Conservation (phyloP, 2,329 filamentous ascomycete genomes). For the Alternaria gaisen region DNA sequence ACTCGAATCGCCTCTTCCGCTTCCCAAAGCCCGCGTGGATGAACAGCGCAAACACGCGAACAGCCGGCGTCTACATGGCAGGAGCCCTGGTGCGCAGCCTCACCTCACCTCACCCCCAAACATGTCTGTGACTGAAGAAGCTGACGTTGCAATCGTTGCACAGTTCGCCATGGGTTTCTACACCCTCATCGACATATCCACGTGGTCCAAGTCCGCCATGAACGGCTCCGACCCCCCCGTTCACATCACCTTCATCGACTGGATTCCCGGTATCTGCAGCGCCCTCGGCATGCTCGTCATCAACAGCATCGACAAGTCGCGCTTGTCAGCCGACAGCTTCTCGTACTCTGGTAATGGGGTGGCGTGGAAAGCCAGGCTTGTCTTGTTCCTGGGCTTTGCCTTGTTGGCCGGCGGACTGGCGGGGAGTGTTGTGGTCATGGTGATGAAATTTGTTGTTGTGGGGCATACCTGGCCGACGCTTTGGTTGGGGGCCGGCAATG, state of each 20-base stretch:
- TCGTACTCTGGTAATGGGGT: slow-evolving; percentile 71
- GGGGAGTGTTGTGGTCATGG: slow-evolving; percentile 72
- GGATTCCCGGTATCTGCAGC: slow-evolving; percentile 76
- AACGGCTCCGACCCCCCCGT: slow-evolving; percentile 65
- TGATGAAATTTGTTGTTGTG: slow-evolving; percentile 72
- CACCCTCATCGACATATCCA: slow-evolving; percentile 72
- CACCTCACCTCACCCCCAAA: background rate
- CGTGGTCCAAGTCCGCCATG: slow-evolving; percentile 68
- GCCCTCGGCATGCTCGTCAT: slow-evolving; percentile 76
- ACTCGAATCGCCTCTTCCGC: slow-evolving; percentile 67
- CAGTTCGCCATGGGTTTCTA: slow-evolving; percentile 76
- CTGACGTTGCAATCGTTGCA: too few species aligned
- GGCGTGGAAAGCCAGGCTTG: slow-evolving; percentile 74
- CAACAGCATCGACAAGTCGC: slow-evolving; percentile 75
- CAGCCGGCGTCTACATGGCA: slow-evolving; percentile 71
- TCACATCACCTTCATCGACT: slow-evolving; percentile 75
- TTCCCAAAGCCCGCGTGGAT: slow-evolving; percentile 73
- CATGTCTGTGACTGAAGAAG: too few species aligned
- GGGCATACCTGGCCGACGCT: slow-evolving; percentile 68
- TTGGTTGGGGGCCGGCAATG: slow-evolving; percentile 73
- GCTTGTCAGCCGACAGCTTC: slow-evolving; percentile 70
- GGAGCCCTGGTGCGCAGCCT: slow-evolving; percentile 67
- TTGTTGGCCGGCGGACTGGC: slow-evolving; percentile 73
- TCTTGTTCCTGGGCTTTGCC: slow-evolving; percentile 75
- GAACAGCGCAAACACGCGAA: slow-evolving; percentile 70